Evolutionary conservation across 1,284 basidiomycete species (phyloP).

Genomic region (Waitea zeae): DNA sequence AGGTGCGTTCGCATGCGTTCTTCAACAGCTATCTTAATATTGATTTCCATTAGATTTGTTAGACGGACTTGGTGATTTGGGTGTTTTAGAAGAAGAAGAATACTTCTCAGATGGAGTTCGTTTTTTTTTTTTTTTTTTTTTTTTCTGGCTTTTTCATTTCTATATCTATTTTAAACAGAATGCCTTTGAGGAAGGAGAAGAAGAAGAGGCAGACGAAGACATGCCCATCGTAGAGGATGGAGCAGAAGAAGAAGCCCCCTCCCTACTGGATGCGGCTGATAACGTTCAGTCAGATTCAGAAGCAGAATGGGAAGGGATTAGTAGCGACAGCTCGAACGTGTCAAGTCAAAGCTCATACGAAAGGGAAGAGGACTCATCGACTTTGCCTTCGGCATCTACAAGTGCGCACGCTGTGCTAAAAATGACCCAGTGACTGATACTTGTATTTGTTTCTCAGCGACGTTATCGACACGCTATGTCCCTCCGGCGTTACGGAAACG

Average conservation of each 20-base stretch:
- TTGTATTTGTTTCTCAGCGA: too few species aligned
- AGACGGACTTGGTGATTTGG: constrained; percentile 21
- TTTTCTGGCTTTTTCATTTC: too few species aligned
- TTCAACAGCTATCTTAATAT: background rate
- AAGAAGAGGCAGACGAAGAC: too few species aligned
- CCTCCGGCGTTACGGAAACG: constrained; percentile 45
- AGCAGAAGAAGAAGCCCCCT: too few species aligned
- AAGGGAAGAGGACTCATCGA: background rate
- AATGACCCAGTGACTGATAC: background rate
- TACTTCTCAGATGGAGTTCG: too few species aligned
- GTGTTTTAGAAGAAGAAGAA: constrained; percentile 28
- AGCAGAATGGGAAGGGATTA: constrained; percentile 13
- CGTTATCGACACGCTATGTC: constrained; percentile 31
- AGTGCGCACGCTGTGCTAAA: background rate
- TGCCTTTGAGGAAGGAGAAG: too few species aligned
- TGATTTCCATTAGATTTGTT: background rate
- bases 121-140: too few species aligned
- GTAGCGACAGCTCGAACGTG: constrained; percentile 1
- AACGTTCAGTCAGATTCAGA: constrained; percentile 12
- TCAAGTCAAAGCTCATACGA: too few species aligned
- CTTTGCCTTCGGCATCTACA: background rate
- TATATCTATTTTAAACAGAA: too few species aligned
- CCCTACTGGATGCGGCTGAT: too few species aligned
- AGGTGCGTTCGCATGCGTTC: constrained; percentile 19
- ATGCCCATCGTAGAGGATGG: too few species aligned